phyloP scores from a whole-genome alignment of 2,329 filamentous ascomycete genomes.

The Zasmidium citrigriseum region DNA sequence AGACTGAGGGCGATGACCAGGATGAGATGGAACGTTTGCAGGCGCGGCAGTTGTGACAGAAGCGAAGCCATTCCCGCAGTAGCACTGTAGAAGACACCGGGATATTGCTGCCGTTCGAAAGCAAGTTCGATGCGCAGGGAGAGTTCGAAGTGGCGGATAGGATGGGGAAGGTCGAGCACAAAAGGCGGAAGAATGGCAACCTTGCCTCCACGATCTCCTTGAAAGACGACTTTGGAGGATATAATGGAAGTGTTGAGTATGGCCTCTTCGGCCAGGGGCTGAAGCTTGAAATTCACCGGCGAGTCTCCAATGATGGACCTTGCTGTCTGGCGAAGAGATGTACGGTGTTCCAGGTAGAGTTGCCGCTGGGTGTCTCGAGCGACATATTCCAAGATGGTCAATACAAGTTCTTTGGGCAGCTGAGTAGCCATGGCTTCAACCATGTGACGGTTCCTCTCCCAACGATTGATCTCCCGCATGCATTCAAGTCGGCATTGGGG shows the following conservation, averaged over 20 bases:
- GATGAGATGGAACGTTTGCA: constrained; percentile 11
- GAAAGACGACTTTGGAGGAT: constrained; percentile 8
- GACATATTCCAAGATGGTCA: constrained; percentile 15
- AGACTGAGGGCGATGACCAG: constrained; percentile 12
- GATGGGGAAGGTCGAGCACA: constrained; percentile 7
- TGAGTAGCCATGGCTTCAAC: constrained; percentile 10
- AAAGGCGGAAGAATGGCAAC: constrained; percentile 7
- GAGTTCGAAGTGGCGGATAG: constrained; percentile 9
- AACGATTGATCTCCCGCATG: constrained; percentile 11
- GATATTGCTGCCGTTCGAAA: constrained; percentile 15
- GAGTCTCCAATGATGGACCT: constrained; percentile 10
- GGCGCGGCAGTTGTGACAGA: constrained; percentile 9
- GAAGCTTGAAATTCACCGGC: neutral
- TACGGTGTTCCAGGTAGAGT: constrained; percentile 2
- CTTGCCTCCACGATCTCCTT: constrained; percentile 6
- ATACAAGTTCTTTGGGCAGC: constrained; percentile 16
- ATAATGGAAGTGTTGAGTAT: constrained; percentile 15
- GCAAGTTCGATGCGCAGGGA: constrained; percentile 12
- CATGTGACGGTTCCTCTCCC: constrained; percentile 10
- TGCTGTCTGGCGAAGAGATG: constrained; percentile 4
- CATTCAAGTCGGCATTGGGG: constrained; percentile 11
- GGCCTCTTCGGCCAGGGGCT: constrained; percentile 11
- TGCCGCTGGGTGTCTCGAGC: constrained; percentile 7
- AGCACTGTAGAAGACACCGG: constrained; percentile 12
- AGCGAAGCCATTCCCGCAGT: constrained; percentile 17